Evolutionary conservation across 2,329 filamentous ascomycete genomes (phyloP).

Genomic region (Triangularia verruculosa): DNA sequence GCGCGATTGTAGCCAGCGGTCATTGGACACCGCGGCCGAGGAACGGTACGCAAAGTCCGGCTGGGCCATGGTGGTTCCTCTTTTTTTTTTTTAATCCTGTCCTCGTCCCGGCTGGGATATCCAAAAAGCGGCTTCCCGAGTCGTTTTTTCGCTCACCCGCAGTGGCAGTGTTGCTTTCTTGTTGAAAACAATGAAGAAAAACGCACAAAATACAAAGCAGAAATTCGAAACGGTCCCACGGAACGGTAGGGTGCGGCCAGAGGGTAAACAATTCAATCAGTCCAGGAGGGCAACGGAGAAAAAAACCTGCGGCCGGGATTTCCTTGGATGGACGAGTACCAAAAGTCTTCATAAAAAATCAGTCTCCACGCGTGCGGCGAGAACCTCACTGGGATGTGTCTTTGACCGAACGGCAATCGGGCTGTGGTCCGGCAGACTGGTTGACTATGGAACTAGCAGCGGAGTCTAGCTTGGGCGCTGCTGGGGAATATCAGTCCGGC

Average conservation of each 20-base stretch:
- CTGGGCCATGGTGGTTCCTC: constrained; percentile 41
- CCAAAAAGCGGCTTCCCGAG: constrained; percentile 13
- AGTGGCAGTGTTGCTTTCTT: constrained; percentile 11
- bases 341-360: constrained; percentile 23
- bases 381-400: constrained; percentile 27
- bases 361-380: constrained; percentile 28
- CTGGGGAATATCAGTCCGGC: neutral
- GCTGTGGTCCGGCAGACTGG: constrained; percentile 19
- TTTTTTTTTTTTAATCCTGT: constrained; percentile 3
- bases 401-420: constrained; percentile 20
- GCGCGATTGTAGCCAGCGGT: constrained; percentile 50
- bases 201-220: constrained; percentile 21
- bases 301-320: constrained; percentile 29
- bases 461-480: constrained; percentile 17
- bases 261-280: constrained; percentile 16
- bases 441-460: constrained; percentile 19
- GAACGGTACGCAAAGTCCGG: constrained; percentile 48
- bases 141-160: constrained; percentile 10
- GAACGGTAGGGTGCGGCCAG: constrained; percentile 9
- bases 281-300: constrained; percentile 23
- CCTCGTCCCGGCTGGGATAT: constrained; percentile 14
- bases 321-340: constrained; percentile 26
- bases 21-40: constrained; percentile 44
- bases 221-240: constrained; percentile 17
- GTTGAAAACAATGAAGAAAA: constrained; percentile 13